Conservation (phyloP, 2,329 filamentous ascomycete species). For the Proliferodiscus dingleyae region DNA sequence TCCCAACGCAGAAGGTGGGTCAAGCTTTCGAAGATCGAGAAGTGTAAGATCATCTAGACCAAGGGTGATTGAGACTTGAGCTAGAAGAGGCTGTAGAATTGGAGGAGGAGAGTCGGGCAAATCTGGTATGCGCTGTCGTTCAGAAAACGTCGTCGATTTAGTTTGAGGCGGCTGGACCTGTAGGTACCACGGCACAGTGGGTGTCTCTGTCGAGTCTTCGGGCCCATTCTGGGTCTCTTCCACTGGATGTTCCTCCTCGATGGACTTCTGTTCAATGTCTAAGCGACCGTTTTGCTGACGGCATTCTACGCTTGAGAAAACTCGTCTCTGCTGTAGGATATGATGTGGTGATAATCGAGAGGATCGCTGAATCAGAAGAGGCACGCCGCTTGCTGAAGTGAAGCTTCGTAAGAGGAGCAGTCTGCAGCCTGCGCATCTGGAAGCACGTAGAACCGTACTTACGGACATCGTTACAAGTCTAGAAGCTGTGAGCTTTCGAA, state of each 20-base stretch:
- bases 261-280: neutral
- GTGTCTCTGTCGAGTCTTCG: constrained; percentile 5
- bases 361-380: constrained; percentile 14
- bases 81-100: constrained; percentile 66
- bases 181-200: constrained; percentile 75
- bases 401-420: constrained; percentile 26
- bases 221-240: constrained; percentile 9
- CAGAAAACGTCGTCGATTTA: constrained; percentile 38
- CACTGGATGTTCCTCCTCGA: constrained; percentile 8
- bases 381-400: constrained; percentile 19
- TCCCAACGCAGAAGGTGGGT: constrained; percentile 83
- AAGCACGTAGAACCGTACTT: constrained; percentile 25
- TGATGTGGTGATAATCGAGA: constrained; percentile 7
- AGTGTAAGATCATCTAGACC: constrained; percentile 78
- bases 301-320: constrained; percentile 11
- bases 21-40: constrained; percentile 76
- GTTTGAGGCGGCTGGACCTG: constrained; percentile 54
- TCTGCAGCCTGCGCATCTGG: constrained; percentile 30
- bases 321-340: constrained; percentile 9
- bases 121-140: constrained; percentile 54
- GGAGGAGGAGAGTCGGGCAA: constrained; percentile 58
- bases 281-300: constrained; percentile 3
- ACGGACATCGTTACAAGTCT: constrained; percentile 24
- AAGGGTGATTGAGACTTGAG: constrained; percentile 77
- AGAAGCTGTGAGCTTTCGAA: too few species aligned